Evolutionary conservation across 2,329 filamentous ascomycete genomes (phyloP).

Genomic region (Neofusicoccum cordaticola): DNA sequence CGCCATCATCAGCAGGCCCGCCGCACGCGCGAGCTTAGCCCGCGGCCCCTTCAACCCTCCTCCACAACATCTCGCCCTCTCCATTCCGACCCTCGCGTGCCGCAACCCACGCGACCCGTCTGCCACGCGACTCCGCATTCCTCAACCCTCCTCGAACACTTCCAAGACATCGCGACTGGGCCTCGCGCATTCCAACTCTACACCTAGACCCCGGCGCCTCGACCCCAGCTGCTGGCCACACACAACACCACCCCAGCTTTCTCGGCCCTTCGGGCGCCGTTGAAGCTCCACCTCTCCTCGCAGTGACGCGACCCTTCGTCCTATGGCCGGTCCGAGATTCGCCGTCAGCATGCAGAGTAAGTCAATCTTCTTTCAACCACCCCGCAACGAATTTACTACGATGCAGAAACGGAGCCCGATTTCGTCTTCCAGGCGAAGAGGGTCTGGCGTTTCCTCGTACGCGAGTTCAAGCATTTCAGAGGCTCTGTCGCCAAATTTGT

Average conservation of each 20-base stretch:
- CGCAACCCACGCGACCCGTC: neutral
- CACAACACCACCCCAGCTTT: constrained; percentile 18
- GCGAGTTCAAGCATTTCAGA: too few species aligned
- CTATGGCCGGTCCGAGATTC: constrained; percentile 50
- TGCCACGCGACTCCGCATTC: neutral
- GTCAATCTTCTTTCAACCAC: constrained; percentile 20
- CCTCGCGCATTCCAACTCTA: neutral
- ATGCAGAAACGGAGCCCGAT: neutral
- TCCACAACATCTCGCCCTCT: neutral
- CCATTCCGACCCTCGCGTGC: neutral
- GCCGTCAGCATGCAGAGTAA: constrained; percentile 51
- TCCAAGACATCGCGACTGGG: neutral
- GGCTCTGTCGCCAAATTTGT: neutral
- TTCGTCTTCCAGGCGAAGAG: too few species aligned
- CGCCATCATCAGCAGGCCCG: neutral
- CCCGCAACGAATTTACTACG: neutral
- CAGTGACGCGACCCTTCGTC: constrained; percentile 24
- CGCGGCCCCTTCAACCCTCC: neutral
- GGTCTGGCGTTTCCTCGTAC: neutral
- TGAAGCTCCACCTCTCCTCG: constrained; percentile 24
- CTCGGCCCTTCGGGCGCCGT: constrained; percentile 43
- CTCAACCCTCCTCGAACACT: neutral
- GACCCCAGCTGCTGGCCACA: neutral
- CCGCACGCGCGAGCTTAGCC: neutral
- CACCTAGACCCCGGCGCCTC: neutral